phyloP scores from a whole-genome alignment of 2,329 filamentous ascomycete species.

The Didymella segeticola region DNA sequence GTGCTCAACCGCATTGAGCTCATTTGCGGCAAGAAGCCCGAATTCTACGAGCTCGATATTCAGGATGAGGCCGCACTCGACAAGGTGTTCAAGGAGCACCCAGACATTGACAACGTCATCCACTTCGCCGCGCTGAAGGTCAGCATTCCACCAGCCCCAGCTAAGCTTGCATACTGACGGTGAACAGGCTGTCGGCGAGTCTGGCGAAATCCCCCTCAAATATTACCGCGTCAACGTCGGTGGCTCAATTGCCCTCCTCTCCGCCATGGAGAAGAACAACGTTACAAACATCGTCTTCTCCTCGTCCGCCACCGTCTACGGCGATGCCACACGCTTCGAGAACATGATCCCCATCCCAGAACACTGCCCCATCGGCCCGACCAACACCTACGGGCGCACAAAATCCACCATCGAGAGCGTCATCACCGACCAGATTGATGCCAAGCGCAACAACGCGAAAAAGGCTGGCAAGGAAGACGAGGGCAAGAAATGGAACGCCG shows the following conservation, averaged over 20 bases:
- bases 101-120: slow-evolving; percentile 96
- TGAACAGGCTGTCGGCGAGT: slow-evolving; percentile 90
- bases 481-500: slow-evolving; percentile 84
- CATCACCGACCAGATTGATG: slow-evolving; percentile 88
- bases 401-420: slow-evolving; percentile 91
- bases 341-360: slow-evolving; percentile 99
- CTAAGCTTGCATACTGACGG: not conserved
- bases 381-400: slow-evolving; percentile 97
- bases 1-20: slow-evolving; percentile 94
- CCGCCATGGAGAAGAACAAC: slow-evolving; percentile 86
- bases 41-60: slow-evolving; percentile 86
- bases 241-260: slow-evolving; percentile 86
- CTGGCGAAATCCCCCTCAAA: slow-evolving; percentile 88
- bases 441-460: slow-evolving; percentile 80
- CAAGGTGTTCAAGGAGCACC: slow-evolving; percentile 85
- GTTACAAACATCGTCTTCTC: slow-evolving; percentile 99
- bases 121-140: slow-evolving; percentile 98
- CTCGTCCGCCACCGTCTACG: slow-evolving; percentile 96
- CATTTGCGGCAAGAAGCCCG: slow-evolving; percentile 84
- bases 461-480: slow-evolving; percentile 72
- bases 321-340: slow-evolving; percentile 92
- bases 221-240: slow-evolving; percentile 98
- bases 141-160: slow-evolving; percentile 31
- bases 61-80: slow-evolving; percentile 85
- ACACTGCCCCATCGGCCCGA: slow-evolving; percentile 92